Evolutionary conservation across 2,329 filamentous ascomycete genomes (phyloP).

Genomic region (Colletotrichum spaethianum): DNA sequence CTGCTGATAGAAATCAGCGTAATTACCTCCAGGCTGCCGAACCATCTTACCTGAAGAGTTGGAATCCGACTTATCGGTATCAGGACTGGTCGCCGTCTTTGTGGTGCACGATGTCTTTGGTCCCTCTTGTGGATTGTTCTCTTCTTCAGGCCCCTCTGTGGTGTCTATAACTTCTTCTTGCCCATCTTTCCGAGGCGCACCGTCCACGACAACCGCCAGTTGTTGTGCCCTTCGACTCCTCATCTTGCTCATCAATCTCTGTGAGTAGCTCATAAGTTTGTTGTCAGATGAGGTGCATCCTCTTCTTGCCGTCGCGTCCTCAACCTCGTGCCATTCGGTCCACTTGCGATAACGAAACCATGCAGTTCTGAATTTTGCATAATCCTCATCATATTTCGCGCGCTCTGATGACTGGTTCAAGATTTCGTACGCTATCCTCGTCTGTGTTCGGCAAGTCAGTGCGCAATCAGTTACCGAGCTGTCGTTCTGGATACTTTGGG

Average conservation of each 20-base stretch:
- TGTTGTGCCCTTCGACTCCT: neutral
- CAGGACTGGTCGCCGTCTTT: rapidly evolving
- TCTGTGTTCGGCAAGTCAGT: neutral
- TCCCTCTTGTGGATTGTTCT: too few relatives aligned
- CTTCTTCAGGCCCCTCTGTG: neutral
- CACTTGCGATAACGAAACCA: constrained; percentile 3
- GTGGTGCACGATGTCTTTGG: neutral
- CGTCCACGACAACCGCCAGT: neutral
- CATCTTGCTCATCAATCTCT: neutral
- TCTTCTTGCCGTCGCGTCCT: too few relatives aligned
- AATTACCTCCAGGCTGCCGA: neutral
- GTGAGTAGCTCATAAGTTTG: neutral
- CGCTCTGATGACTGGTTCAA: neutral
- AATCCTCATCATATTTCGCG: neutral
- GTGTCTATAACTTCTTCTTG: neutral
- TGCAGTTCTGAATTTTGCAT: neutral
- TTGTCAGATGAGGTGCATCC: neutral
- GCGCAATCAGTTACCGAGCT: neutral
- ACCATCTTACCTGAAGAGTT: neutral
- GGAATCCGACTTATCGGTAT: neutral
- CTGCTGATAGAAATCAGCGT: neutral
- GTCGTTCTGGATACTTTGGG: neutral
- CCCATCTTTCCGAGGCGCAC: neutral
- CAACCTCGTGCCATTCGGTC: neutral
- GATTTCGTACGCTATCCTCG: neutral